phyloP scores from a whole-genome alignment of 495 filamentous ascomycete genomes.

The Tuber microsphaerosporum region DNA sequence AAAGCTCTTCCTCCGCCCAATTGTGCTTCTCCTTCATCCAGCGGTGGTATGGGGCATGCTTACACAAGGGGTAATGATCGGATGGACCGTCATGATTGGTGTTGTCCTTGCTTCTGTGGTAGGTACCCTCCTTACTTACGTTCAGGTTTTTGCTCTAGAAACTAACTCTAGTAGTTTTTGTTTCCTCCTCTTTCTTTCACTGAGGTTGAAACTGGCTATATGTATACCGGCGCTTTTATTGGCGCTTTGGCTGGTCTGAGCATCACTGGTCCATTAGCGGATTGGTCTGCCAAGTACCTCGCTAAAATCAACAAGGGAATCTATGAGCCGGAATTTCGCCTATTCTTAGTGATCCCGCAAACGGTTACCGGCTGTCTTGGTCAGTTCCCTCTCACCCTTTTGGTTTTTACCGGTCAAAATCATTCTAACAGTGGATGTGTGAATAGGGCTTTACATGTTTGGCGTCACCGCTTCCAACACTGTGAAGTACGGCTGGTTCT shows the following conservation, averaged over 20 bases:
- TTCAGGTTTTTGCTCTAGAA: neutral
- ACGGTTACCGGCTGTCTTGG: constrained; percentile 70
- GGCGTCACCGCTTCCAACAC: constrained; percentile 59
- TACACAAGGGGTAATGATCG: constrained; percentile 83
- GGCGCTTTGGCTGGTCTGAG: constrained; percentile 73
- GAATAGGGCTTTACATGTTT: constrained; percentile 60
- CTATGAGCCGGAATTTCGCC: constrained; percentile 86
- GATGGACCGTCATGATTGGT: constrained; percentile 92
- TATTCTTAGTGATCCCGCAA: constrained; percentile 74
- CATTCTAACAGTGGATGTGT: neutral
- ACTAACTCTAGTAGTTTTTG: constrained; percentile 49
- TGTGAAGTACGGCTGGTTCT: constrained; percentile 60
- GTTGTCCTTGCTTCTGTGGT: constrained; percentile 70
- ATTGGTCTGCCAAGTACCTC: constrained; percentile 63
- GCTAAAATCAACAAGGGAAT: constrained; percentile 68
- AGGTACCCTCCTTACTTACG: neutral
- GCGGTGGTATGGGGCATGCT: constrained; percentile 84
- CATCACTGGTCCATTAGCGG: constrained; percentile 64
- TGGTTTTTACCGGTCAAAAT: neutral
- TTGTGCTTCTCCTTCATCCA: constrained; percentile 66
- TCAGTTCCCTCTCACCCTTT: neutral
- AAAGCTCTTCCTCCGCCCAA: constrained; percentile 58
- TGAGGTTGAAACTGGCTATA: constrained; percentile 76
- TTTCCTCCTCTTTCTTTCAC: constrained; percentile 71
- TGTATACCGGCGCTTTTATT: constrained; percentile 80